These are phyloP conservation scores for Oryza longistaminata DNA, from an alignment of 176 grass and related monocot species.

Conservation along the genomic window DNA sequence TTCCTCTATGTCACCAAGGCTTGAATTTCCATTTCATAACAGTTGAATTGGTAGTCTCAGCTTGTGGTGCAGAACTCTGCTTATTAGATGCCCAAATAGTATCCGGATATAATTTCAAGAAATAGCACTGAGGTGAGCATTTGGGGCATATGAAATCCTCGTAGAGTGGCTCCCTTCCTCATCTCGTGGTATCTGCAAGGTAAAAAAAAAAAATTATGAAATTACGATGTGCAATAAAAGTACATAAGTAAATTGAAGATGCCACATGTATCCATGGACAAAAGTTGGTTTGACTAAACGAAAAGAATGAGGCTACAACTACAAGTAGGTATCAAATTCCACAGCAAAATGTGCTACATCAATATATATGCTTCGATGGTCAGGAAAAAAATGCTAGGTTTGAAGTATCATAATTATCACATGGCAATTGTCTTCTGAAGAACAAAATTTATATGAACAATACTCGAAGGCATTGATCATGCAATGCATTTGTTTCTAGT, in stretches of 20 bases:
- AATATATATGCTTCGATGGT: not conserved
- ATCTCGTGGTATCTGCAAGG: slow-evolving; percentile 75
- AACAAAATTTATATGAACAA: not conserved
- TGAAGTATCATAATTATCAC: slow-evolving; percentile 5
- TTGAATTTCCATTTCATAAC: slow-evolving; percentile 40
- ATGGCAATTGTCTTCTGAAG: not conserved
- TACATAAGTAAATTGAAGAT: not conserved
- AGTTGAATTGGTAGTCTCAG: slow-evolving; percentile 42
- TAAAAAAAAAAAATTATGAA: slow-evolving; percentile 15
- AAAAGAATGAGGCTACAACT: not conserved
- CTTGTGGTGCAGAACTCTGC: slow-evolving; percentile 41
- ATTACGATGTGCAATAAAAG: not conserved
- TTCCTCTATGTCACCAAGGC: slow-evolving; percentile 21
- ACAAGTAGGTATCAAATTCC: not conserved
- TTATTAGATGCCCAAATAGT: slow-evolving; percentile 56
- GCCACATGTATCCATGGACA: not conserved
- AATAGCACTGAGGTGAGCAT: slow-evolving; percentile 69
- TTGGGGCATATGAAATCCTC: slow-evolving; percentile 94
- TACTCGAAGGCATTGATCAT: not conserved
- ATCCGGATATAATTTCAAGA: slow-evolving; percentile 81
- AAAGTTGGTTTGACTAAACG: not conserved
- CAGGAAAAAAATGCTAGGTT: not conserved
- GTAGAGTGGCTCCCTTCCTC: slow-evolving; percentile 85
- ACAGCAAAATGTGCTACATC: slow-evolving; percentile 2
- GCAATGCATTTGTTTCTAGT: slow-evolving; percentile 4